A percentile compares a stretch with the other conserved stretches of the same genome.
Evolutionary conservation across 1,139 yeast species (phyloP).

Genomic region (Suhomyces choctaworum): DNA sequence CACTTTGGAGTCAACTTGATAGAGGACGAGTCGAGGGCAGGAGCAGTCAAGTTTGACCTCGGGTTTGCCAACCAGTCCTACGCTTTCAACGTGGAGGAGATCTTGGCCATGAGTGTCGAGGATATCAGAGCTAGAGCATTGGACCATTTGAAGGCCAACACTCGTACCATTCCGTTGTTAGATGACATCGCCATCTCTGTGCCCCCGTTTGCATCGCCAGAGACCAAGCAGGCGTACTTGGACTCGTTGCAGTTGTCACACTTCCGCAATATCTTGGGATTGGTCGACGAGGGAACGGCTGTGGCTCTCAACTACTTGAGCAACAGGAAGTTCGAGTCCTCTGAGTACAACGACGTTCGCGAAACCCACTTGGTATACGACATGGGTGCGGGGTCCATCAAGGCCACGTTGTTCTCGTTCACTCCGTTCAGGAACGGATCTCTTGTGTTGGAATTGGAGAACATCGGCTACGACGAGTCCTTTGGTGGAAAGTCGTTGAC

Average conservation of each 20-base stretch:
- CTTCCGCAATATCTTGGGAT: constrained; percentile 55
- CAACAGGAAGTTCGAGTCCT: constrained; percentile 42
- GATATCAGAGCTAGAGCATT: constrained; percentile 69
- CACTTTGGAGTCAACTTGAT: constrained; percentile 66
- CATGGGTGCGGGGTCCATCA: constrained; percentile 90
- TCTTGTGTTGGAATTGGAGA: constrained; percentile 60
- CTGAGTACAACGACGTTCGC: constrained; percentile 36
- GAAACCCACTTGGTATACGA: constrained; percentile 79
- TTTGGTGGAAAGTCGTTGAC: constrained; percentile 82
- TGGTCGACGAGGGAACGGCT: constrained; percentile 89
- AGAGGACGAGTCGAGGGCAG: constrained; percentile 38
- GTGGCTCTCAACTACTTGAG: constrained; percentile 79
- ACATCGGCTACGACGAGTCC: constrained; percentile 62
- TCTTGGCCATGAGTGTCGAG: constrained; percentile 77
- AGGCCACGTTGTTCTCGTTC: constrained; percentile 77
- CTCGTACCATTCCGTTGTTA: constrained; percentile 33
- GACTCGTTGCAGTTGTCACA: constrained; percentile 78
- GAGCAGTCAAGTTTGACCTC: constrained; percentile 57
- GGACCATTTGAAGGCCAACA: constrained; percentile 33
- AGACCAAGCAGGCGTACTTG: constrained; percentile 67
- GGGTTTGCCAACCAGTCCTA: constrained; percentile 46
- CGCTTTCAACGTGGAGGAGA: constrained; percentile 63
- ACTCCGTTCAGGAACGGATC: constrained; percentile 44
- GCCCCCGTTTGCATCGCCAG: constrained; percentile 67
- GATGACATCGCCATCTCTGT: constrained; percentile 74